Percentiles rank a stretch among this genome's conserved stretches.
Evolutionary conservation across 75 land plant genomes (phyloP).

Genomic region (Picea glauca): DNA sequence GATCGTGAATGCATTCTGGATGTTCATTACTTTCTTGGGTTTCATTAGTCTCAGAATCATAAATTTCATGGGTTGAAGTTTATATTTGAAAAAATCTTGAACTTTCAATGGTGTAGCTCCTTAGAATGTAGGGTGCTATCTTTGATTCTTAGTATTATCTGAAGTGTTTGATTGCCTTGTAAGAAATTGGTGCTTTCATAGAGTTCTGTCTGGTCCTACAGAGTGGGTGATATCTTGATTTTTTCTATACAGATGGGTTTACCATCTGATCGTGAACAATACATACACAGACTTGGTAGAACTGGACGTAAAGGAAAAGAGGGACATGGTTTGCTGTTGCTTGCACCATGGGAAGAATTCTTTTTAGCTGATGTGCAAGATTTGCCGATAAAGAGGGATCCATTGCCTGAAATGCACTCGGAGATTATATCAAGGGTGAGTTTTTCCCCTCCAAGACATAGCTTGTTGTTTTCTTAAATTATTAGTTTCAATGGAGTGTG

Average conservation of each 20-base stretch:
- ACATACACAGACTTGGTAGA: slow-evolving; percentile 70
- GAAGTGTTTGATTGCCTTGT: not conserved
- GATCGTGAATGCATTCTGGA: not conserved
- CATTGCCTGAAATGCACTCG: slow-evolving; percentile 31
- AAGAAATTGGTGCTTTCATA: not conserved
- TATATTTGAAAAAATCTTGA: not conserved
- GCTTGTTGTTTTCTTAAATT: not conserved
- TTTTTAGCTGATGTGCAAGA: slow-evolving; percentile 64
- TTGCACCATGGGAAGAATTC: slow-evolving; percentile 81
- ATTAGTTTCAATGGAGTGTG: not conserved
- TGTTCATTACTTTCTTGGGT: not conserved
- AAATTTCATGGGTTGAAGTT: not conserved
- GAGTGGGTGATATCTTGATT: not conserved
- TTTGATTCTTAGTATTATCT: not conserved
- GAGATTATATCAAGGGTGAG: slow-evolving; percentile 35
- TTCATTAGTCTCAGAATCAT: not conserved
- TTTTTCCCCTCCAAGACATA: not conserved
- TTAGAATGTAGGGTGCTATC: not conserved
- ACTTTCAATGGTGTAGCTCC: not conserved
- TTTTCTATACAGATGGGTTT: slow-evolving; percentile 54
- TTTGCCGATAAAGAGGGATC: slow-evolving; percentile 36
- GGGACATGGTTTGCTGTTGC: slow-evolving; percentile 62
- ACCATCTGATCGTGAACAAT: slow-evolving; percentile 61
- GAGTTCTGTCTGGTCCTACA: not conserved
- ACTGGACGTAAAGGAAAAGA: slow-evolving; percentile 70